Conservation (phyloP, 2,329 filamentous ascomycete genomes). For the Phialophora expanda region DNA sequence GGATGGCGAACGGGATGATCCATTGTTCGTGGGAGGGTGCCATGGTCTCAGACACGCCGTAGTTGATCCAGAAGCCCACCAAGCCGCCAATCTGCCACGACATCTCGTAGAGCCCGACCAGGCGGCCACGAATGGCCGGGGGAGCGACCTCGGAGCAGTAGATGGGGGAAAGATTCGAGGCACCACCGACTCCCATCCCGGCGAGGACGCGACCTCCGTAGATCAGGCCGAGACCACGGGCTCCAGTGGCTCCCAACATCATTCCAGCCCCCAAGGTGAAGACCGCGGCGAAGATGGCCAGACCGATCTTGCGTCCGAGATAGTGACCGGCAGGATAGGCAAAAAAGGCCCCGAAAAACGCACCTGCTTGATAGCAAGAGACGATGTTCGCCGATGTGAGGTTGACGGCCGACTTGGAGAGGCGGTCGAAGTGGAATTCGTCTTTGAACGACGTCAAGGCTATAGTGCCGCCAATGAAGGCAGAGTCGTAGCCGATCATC, state of each 20-base stretch:
- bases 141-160: conserved; percentile 65
- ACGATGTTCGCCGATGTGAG: conserved; percentile 76
- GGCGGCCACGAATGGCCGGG: conserved; percentile 62
- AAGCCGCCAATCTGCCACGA: conserved; percentile 61
- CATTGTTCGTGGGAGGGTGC: conserved; percentile 46
- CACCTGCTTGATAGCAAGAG: conserved; percentile 79
- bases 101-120: conserved; percentile 64
- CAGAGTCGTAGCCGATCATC: conserved; percentile 69
- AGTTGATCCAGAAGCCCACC: conserved; percentile 61
- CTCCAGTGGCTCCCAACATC: conserved; percentile 69
- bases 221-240: conserved; percentile 66
- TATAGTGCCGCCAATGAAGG: conserved; percentile 79
- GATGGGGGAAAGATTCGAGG: conserved; percentile 64
- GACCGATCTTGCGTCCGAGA: conserved; percentile 68
- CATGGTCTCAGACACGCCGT: conserved; percentile 57
- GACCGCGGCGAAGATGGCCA: conserved; percentile 65
- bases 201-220: conserved; percentile 64
- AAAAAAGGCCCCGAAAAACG: conserved; percentile 78
- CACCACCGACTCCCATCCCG: conserved; percentile 62
- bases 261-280: conserved; percentile 74
- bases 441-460: conserved; percentile 70
- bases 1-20: conserved; percentile 51
- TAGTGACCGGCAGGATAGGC: conserved; percentile 71
- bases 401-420: conserved; percentile 57
- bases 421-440: conserved; percentile 68